Conservation (phyloP, 495 filamentous ascomycete genomes). For the Aspergillus campestris region DNA sequence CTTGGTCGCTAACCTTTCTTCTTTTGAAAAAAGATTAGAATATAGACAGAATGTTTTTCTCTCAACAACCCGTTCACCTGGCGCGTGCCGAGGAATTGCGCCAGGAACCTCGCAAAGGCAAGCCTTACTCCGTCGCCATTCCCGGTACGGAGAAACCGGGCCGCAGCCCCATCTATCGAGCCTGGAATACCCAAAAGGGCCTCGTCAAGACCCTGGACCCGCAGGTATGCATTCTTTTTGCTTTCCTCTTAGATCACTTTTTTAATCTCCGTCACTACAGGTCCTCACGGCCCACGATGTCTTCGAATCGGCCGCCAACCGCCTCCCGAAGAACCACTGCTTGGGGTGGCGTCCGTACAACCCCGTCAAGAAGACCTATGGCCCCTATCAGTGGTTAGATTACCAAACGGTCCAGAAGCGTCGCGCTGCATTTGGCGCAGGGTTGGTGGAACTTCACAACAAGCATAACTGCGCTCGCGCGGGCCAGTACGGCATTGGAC, state of each 20-base stretch:
- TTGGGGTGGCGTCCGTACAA: slow-evolving; percentile 80
- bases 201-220: slow-evolving; percentile 70
- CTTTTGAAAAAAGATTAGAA: not conserved
- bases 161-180: slow-evolving; percentile 69
- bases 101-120: slow-evolving; percentile 35
- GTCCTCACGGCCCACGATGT: slow-evolving; percentile 69
- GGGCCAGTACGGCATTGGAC: slow-evolving; percentile 73
- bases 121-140: slow-evolving; percentile 51
- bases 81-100: slow-evolving; percentile 34
- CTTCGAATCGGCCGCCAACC: slow-evolving; percentile 62
- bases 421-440: slow-evolving; percentile 77
- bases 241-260: not conserved
- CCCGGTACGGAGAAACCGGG: slow-evolving; percentile 66
- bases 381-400: slow-evolving; percentile 73
- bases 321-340: slow-evolving; percentile 54
- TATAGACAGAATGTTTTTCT: slow-evolving; percentile 30
- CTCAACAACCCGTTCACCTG: slow-evolving; percentile 29
- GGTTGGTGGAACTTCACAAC: slow-evolving; percentile 74
- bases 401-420: slow-evolving; percentile 73
- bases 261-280: slow-evolving; percentile 15
- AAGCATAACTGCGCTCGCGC: slow-evolving; percentile 49
- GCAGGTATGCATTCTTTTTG: slow-evolving; percentile 35
- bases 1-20: not conserved
- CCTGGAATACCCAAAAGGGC: slow-evolving; percentile 66
- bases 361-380: slow-evolving; percentile 62